phyloP scores from a whole-genome alignment of 2,329 filamentous ascomycete species.

The Hortaea werneckii region DNA sequence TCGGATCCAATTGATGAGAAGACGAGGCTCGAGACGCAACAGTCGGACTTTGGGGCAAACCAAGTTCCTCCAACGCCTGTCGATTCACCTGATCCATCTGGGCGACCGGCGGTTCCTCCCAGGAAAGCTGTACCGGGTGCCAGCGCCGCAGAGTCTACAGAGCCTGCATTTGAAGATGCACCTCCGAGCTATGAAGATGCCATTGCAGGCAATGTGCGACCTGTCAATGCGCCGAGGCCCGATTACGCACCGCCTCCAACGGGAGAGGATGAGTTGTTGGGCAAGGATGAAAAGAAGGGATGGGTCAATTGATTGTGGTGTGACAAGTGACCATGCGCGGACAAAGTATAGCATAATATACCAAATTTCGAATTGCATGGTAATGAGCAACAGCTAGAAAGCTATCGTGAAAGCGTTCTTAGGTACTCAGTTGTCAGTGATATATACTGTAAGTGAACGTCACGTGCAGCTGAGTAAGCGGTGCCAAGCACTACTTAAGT shows the following conservation, averaged over 20 bases:
- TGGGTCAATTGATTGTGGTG: constrained; percentile 6
- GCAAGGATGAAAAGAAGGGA: constrained; percentile 23
- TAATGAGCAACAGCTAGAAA: too few relatives aligned
- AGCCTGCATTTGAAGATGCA: constrained; percentile 46
- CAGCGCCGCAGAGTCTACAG: background rate
- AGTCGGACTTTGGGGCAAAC: constrained; percentile 15
- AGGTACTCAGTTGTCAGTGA: too few relatives aligned
- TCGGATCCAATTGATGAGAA: constrained; percentile 10
- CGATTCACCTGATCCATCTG: constrained; percentile 5
- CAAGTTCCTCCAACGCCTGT: constrained; percentile 17
- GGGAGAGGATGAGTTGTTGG: constrained; percentile 20
- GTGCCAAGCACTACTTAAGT: background rate
- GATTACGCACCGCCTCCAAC: constrained; percentile 45
- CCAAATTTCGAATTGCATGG: too few relatives aligned
- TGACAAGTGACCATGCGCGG: background rate
- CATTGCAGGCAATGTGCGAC: constrained; percentile 66
- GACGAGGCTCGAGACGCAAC: constrained; percentile 12
- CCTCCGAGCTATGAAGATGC: constrained; percentile 93
- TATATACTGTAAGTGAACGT: too few relatives aligned
- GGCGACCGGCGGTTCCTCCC: constrained; percentile 5
- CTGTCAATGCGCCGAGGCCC: constrained; percentile 61
- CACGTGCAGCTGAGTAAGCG: background rate
- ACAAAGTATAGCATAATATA: too few relatives aligned
- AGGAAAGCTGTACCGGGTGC: constrained; percentile 4
- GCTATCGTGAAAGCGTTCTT: too few relatives aligned